Conservation (phyloP, 2,329 filamentous ascomycete species). For the Gaeumannomyces sp. region DNA sequence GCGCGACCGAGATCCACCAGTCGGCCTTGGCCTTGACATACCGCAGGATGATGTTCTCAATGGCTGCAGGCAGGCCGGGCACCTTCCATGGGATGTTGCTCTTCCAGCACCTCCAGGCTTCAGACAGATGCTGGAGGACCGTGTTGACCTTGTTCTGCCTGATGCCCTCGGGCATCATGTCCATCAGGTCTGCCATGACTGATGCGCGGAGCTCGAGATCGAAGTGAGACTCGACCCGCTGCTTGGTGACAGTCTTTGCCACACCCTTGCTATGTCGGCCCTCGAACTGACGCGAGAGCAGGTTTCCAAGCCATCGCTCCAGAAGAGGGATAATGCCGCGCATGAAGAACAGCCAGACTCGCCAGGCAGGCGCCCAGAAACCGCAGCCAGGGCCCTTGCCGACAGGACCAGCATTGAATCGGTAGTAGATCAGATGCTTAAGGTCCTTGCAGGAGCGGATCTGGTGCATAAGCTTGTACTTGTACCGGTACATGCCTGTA, state of each 20-base stretch:
- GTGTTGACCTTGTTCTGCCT: constrained; percentile 99
- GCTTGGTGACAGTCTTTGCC: constrained; percentile 97
- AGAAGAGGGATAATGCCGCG: constrained; percentile 94
- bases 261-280: constrained; percentile 98
- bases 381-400: constrained; percentile 97
- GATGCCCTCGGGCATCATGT: constrained; percentile 99
- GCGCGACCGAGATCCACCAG: constrained; percentile 99
- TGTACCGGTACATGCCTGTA: constrained; percentile 99
- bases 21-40: constrained; percentile 99
- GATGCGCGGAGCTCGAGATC: constrained; percentile 95
- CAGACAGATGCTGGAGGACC: constrained; percentile 91
- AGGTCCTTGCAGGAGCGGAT: constrained; percentile 98
- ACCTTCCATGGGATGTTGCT: constrained; percentile 99
- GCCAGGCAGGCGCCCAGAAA: constrained; percentile 98
- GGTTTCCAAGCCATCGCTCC: constrained; percentile 94
- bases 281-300: constrained; percentile 95
- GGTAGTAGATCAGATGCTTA: constrained; percentile 98
- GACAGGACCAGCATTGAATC: constrained; percentile 94
- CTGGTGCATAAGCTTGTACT: constrained; percentile 99
- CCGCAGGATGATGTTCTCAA: constrained; percentile 96
- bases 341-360: constrained; percentile 99
- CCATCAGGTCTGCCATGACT: constrained; percentile 98
- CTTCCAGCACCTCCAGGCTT: constrained; percentile 99
- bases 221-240: constrained; percentile 97
- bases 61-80: constrained; percentile 88